Base-by-base conservation (phyloP, 768 basidiomycete species). In the Russula sp. region DNA sequence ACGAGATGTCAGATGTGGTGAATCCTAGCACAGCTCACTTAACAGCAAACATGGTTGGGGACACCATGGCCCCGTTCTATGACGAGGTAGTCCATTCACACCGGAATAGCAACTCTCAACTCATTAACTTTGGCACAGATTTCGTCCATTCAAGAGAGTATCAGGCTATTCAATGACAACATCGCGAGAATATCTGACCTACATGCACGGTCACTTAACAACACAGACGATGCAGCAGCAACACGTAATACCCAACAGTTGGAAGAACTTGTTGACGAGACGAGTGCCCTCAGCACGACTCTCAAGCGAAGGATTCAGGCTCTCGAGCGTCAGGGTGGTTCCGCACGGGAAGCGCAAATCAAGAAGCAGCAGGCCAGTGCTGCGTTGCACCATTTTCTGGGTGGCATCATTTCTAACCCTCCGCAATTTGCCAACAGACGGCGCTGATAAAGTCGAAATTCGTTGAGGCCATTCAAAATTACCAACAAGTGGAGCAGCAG, bases 1-100 rank as follows among this genome's bases (percentile, higher is more conserved):
- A 89, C 70, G 87, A 89, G 71, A 88, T 90, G 86, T 77, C 84
- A 14, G 82, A 83, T 38, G 85, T 87, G 54, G 84, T 86, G 56
- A 81, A 77, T 66, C 82, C 83, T 66, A 77, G 79, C 56, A 75
- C 80, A 36, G 78, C 66, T 49, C 71, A 79, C 60, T 70, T 78
- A 11, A 65, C 65, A 45, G 53, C 66, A 43, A 67, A 58, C 16
- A 64, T 62, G 48, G 65, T 49, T 32, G 78, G 74, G 32, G 86
- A 87, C 71, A 70, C 70, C 61, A 89, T 89, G 87, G 72, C 80
- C 3, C 74, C 78, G 11, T 91, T 92, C 73, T 91, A 90, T 70
- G 75, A 79, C 46, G 90, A 92, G 79, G 89, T 87, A 61, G 58
- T 79, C 68, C 16, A 47, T n/a, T 29, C 11, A n/a, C 4, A 36